These are phyloP conservation scores for Rhypophila decipiens DNA, from an alignment of 495 filamentous ascomycete species.

Conservation along the genomic window DNA sequence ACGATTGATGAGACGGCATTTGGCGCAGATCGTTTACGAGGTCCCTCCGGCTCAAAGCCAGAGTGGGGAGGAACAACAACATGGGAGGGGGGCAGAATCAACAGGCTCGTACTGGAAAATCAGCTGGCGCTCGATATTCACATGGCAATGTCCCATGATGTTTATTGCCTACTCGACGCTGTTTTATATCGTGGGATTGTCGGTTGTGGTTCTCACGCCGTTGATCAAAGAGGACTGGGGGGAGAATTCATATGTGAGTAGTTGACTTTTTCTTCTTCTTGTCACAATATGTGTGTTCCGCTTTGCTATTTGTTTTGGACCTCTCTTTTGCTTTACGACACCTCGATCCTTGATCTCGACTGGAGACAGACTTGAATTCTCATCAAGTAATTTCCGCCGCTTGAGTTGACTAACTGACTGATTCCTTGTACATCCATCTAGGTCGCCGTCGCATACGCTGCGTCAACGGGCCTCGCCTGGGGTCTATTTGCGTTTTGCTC, in stretches of 20 bases:
- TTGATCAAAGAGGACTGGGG: constrained; percentile 1
- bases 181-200: constrained; percentile 1
- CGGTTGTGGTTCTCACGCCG: constrained; percentile 6
- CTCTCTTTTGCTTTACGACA: too few species aligned
- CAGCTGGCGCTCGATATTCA: constrained; percentile 1
- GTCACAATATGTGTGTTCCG: too few species aligned
- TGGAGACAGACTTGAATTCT: too few species aligned
- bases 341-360: too few species aligned
- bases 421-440: neutral
- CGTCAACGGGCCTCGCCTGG: neutral
- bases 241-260: neutral
- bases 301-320: too few species aligned
- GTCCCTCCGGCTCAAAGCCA: neutral
- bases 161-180: constrained; percentile 4
- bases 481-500: constrained; percentile 1
- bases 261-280: neutral
- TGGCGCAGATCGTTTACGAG: constrained; percentile 1
- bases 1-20: neutral
- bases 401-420: too few species aligned
- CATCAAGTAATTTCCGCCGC: too few species aligned
- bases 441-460: neutral
- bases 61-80: neutral
- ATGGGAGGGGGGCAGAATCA: too few species aligned
- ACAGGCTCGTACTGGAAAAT: neutral
- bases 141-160: constrained; percentile 9